A percentile compares a stretch with the other conserved stretches of the same genome.
These are phyloP conservation scores for Nakazawaea populi DNA, from an alignment of 805 yeast genomes.

Conservation along the genomic window DNA sequence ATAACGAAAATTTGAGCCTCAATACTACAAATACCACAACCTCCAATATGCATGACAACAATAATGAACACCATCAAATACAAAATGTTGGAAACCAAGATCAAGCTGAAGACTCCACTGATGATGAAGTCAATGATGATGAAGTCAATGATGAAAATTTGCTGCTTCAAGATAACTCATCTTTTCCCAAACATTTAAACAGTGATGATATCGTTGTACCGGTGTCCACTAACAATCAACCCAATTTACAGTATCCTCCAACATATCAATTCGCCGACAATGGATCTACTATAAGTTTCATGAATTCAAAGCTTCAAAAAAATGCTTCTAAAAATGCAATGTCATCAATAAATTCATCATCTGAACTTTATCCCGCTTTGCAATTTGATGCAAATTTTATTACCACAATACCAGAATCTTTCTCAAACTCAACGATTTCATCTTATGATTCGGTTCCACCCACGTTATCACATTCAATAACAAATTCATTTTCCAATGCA, in stretches of 20 bases:
- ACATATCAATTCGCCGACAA: constrained; percentile 1
- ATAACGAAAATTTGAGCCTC: background rate
- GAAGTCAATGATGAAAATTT: background rate
- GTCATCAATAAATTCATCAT: background rate
- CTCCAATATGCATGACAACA: background rate
- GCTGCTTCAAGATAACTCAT: background rate
- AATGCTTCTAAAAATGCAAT: background rate
- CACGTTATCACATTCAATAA: constrained; percentile 16
- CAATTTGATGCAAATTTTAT: constrained; percentile 10
- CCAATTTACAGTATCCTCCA: constrained; percentile 21
- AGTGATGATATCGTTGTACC: constrained; percentile 10
- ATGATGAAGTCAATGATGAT: background rate
- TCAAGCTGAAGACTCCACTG: background rate
- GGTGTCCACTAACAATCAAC: constrained; percentile 12
- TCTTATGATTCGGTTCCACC: constrained; percentile 25
- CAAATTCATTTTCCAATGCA: constrained; percentile 14
- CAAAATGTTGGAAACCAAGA: background rate
- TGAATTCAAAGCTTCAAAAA: constrained; percentile 4
- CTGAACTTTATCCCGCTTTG: constrained; percentile 6
- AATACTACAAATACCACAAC: background rate
- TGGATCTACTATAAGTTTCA: background rate
- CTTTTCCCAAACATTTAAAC: background rate
- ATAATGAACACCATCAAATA: background rate
- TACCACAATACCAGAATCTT: constrained; percentile 22
- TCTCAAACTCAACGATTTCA: constrained; percentile 26